Evolutionary conservation across 1,284 basidiomycete genomes (phyloP).

Genomic region (Neonothopanus nambi): DNA sequence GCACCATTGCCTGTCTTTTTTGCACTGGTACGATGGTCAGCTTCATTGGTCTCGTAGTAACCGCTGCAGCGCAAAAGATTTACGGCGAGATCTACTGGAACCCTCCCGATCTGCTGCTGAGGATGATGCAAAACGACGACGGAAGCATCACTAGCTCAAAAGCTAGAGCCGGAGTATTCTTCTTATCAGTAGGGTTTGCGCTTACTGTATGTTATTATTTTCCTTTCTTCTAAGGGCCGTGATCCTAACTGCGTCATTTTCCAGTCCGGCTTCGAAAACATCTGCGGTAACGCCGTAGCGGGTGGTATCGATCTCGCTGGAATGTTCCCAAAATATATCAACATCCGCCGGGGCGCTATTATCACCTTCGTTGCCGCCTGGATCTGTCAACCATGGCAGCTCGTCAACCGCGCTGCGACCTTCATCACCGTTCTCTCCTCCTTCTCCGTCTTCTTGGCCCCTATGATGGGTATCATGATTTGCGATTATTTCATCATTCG

Average conservation of each 20-base stretch:
- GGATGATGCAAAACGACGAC: conserved; percentile 19
- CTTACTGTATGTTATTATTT: conserved; percentile 9
- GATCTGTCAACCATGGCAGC: conserved; percentile 23
- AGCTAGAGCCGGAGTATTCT: conserved; percentile 20
- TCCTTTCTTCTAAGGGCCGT: too few species aligned
- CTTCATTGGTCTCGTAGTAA: conserved; percentile 19
- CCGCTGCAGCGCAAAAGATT: conserved; percentile 20
- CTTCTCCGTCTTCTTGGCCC: conserved; percentile 23
- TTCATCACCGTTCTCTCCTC: conserved; percentile 22
- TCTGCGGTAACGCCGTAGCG: conserved; percentile 21
- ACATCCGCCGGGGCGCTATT: conserved; percentile 24
- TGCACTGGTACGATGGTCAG: conserved; percentile 18
- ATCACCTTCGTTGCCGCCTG: conserved; percentile 22
- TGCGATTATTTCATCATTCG: conserved; percentile 19
- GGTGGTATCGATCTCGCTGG: conserved; percentile 21
- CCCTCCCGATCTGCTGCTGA: conserved; percentile 21
- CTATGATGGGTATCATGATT: conserved; percentile 20
- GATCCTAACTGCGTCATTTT: background rate
- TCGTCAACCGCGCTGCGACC: conserved; percentile 20
- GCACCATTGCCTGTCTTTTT: conserved; percentile 7
- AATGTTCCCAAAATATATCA: conserved; percentile 23
- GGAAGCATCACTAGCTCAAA: conserved; percentile 13
- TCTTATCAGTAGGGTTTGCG: conserved; percentile 19
- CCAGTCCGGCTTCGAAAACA: conserved; percentile 19
- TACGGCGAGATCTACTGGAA: conserved; percentile 22